phyloP scores from a whole-genome alignment of 2,329 filamentous ascomycete species.

The Didymella pinodella region DNA sequence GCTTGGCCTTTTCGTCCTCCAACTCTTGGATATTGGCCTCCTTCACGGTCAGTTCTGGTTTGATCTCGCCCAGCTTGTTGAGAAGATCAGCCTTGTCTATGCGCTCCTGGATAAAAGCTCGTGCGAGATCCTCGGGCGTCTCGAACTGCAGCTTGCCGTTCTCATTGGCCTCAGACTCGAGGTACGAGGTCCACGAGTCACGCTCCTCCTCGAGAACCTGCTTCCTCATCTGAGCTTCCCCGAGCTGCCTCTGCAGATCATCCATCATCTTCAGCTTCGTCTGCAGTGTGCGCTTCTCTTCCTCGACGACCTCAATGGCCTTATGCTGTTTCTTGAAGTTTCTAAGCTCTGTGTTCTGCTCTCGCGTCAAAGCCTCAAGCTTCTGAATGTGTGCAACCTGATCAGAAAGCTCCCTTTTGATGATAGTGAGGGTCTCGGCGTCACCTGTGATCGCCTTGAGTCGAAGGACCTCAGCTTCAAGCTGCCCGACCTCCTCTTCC shows the following conservation, averaged over 20 bases:
- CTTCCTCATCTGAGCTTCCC: slow-evolving; percentile 80
- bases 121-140: slow-evolving; percentile 85
- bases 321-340: slow-evolving; percentile 82
- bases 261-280: slow-evolving; percentile 78
- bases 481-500: slow-evolving; percentile 72
- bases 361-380: slow-evolving; percentile 80
- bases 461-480: slow-evolving; percentile 84
- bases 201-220: slow-evolving; percentile 90
- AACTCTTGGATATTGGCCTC: slow-evolving; percentile 77
- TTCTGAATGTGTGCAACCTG: slow-evolving; percentile 91
- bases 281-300: slow-evolving; percentile 87
- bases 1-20: slow-evolving; percentile 70
- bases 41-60: slow-evolving; percentile 79
- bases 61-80: slow-evolving; percentile 78
- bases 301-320: slow-evolving; percentile 91
- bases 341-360: slow-evolving; percentile 80
- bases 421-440: slow-evolving; percentile 81
- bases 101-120: slow-evolving; percentile 82
- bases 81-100: slow-evolving; percentile 81
- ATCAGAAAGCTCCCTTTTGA: slow-evolving; percentile 87
- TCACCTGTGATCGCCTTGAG: slow-evolving; percentile 89
- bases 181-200: slow-evolving; percentile 83
- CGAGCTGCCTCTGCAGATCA: slow-evolving; percentile 75
- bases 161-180: slow-evolving; percentile 71
- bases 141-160: slow-evolving; percentile 77